Evolutionary conservation across 306 rosid species (phyloP).

Genomic region (Lagenaria siceraria): DNA sequence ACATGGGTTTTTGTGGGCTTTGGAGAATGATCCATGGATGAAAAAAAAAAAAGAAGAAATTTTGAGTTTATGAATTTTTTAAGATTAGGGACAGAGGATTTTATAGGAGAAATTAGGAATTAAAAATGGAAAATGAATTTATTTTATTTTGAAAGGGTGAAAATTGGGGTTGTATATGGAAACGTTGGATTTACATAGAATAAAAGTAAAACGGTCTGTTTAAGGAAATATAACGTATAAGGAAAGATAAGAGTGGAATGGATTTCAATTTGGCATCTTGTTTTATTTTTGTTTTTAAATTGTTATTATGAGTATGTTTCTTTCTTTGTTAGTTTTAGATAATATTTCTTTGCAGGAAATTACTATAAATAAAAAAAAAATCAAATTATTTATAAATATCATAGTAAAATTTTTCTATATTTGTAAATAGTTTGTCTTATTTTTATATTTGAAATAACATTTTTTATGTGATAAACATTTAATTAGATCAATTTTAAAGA

Average conservation of each 20-base stretch:
- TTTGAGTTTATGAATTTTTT: background rate
- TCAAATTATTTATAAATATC: no score
- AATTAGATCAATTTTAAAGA: no score
- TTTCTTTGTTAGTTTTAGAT: no score
- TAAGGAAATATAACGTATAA: background rate
- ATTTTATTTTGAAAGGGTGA: background rate
- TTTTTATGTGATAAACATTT: no score
- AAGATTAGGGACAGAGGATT: background rate
- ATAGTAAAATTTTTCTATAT: no score
- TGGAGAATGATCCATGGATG: background rate
- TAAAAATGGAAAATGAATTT: background rate
- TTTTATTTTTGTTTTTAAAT: background rate
- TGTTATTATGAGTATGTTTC: no score
- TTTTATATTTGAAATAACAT: no score
- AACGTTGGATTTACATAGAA: background rate
- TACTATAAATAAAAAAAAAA: no score
- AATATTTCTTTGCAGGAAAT: no score
- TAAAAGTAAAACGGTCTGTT: background rate
- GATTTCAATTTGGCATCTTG: background rate
- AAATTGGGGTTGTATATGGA: background rate
- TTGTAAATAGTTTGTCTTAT: no score
- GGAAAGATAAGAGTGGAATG: background rate
- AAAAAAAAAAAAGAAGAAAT: no score
- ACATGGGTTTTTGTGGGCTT: background rate
- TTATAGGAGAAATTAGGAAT: background rate